These are phyloP conservation scores for Fusarium burgessii DNA, from an alignment of 2,329 filamentous ascomycete species.

Conservation along the genomic window DNA sequence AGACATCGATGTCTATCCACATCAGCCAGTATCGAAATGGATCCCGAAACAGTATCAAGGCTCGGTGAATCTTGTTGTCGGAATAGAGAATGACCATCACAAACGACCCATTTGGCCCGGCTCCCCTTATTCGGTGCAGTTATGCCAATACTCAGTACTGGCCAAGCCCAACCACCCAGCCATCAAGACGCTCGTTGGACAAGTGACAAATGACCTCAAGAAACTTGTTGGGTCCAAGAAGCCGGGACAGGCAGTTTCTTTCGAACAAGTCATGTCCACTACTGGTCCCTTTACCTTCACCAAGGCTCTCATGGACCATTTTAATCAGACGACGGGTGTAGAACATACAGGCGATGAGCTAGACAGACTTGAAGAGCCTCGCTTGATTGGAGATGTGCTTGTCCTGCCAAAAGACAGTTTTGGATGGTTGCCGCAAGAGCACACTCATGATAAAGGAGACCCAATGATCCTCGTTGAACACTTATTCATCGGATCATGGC, in stretches of 20 bases:
- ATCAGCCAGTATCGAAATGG: conserved; percentile 76
- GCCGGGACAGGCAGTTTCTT: conserved; percentile 25
- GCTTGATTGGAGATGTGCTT: conserved; percentile 50
- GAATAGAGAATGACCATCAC: conserved; percentile 74
- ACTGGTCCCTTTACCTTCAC: conserved; percentile 51
- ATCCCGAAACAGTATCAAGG: conserved; percentile 64
- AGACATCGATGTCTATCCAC: conserved; percentile 74
- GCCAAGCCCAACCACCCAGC: conserved; percentile 78
- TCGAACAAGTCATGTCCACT: conserved; percentile 50
- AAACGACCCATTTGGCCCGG: conserved; percentile 61
- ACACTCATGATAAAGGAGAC: conserved; percentile 34
- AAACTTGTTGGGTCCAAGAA: conserved; percentile 36
- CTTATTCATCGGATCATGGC: conserved; percentile 39
- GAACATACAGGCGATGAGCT: conserved; percentile 49
- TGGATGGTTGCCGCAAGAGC: conserved; percentile 38
- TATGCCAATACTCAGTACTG: conserved; percentile 81
- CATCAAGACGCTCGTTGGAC: conserved; percentile 73
- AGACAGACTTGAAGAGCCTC: conserved; percentile 45
- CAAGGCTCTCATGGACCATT: conserved; percentile 48
- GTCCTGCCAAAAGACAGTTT: conserved; percentile 49
- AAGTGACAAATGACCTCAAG: conserved; percentile 62
- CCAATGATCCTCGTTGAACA: conserved; percentile 37
- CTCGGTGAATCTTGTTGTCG: conserved; percentile 74
- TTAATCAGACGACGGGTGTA: conserved; percentile 41
- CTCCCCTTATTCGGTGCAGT: conserved; percentile 76